Evolutionary conservation across 2,329 filamentous ascomycete genomes (phyloP).

Genomic region (Pseudophaeomoniella oleicola): DNA sequence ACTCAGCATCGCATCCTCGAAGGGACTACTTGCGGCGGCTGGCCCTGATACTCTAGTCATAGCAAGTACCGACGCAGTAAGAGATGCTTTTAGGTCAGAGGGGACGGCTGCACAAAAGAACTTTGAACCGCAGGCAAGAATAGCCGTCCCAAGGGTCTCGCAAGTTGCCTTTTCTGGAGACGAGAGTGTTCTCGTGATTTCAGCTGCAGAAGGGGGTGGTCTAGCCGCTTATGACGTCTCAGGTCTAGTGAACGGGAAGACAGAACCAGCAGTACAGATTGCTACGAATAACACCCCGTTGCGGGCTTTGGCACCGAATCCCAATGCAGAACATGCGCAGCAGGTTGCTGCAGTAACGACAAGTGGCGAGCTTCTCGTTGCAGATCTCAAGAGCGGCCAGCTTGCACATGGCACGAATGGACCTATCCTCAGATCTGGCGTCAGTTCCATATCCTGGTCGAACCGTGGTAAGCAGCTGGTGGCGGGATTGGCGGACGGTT

Average conservation of each 20-base stretch:
- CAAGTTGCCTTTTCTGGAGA: constrained; percentile 87
- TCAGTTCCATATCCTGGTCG: constrained; percentile 83
- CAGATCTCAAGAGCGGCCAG: constrained; percentile 56
- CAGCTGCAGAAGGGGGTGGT: constrained; percentile 66
- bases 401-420: constrained; percentile 47
- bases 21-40: constrained; percentile 73
- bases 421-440: constrained; percentile 53
- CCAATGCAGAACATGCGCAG: constrained; percentile 46
- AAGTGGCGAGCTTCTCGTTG: constrained; percentile 69
- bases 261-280: constrained; percentile 59
- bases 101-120: constrained; percentile 42
- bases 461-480: constrained; percentile 84
- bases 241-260: constrained; percentile 49
- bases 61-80: constrained; percentile 60
- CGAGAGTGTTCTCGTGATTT: constrained; percentile 69
- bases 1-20: constrained; percentile 64
- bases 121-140: constrained; percentile 59
- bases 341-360: constrained; percentile 68
- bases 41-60: constrained; percentile 67
- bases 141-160: constrained; percentile 64
- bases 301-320: constrained; percentile 62
- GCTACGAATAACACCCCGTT: constrained; percentile 61
- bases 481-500: constrained; percentile 69
- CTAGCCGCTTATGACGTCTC: constrained; percentile 71
- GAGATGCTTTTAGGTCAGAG: constrained; percentile 52